Evolutionary conservation across 768 basidiomycete genomes (phyloP), one percentile per base, ranked within the genome.

Genomic region (Lactarius indigo): DNA sequence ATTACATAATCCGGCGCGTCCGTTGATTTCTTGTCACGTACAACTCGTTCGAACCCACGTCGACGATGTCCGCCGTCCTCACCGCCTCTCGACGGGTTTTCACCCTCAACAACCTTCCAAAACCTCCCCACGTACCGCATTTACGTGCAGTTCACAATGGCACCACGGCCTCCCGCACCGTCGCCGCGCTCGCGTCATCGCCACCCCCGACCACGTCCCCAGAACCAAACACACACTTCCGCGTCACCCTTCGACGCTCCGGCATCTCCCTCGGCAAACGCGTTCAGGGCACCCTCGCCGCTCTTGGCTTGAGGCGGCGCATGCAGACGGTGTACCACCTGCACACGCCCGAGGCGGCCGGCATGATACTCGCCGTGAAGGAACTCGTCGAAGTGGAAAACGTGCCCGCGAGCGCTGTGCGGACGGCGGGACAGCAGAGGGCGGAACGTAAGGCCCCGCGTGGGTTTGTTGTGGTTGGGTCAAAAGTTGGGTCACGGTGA

Each of bases 351-450:
- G n/a, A n/a, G n/a, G n/a, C n/a, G n/a, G n/a, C n/a, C n/a, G n/a
- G n/a, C n/a, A n/a, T n/a, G n/a, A n/a, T n/a, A n/a, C n/a, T n/a
- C n/a, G n/a, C n/a, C n/a, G n/a, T n/a, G n/a, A n/a, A n/a, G n/a
- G n/a, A n/a, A n/a, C n/a, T n/a, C n/a, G n/a, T n/a, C n/a, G n/a
- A n/a, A n/a, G n/a, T n/a, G n/a, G n/a, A n/a, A n/a, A n/a, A n/a
- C 74, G 94, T 96, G 18, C 84, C 88, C 0, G 79, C 80, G 31
- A 80, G 82, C 39, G 79, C 82, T 64, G 91, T 94, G 30, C 82
- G 83, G 78, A 88, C 86, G n/a, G 86, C 87, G 74, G 78, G 83
- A 68, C 82, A 91, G 77, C 87, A 88, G 79, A 81, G 85, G 70
- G 75, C 76, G 72, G 88, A 89, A 69, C 80, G 92, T 72, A 86